A percentile compares a stretch with the other conserved stretches of the same genome.
These are phyloP conservation scores for Tranzscheliella williamsii DNA, from an alignment of 1,284 basidiomycete genomes.

Conservation along the genomic window DNA sequence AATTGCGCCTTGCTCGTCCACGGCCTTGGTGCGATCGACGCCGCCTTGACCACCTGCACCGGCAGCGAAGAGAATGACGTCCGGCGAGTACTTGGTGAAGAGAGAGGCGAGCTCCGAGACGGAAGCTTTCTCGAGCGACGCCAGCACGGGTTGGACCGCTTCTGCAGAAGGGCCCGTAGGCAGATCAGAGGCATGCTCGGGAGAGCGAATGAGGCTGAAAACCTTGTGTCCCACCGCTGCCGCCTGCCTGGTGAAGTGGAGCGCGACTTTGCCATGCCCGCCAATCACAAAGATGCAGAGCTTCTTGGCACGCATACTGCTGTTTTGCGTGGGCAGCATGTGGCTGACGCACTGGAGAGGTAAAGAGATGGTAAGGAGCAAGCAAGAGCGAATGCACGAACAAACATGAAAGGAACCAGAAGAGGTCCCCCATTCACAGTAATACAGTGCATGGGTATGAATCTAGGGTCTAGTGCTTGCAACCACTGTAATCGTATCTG, in stretches of 20 bases:
- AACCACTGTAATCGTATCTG: too few species aligned
- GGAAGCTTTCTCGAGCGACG: slow-evolving; percentile 69
- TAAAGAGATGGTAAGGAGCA: too few species aligned
- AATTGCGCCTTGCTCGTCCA: slow-evolving; percentile 73
- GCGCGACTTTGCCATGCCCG: slow-evolving; percentile 48
- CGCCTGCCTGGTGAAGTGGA: slow-evolving; percentile 41
- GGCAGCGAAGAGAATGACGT: slow-evolving; percentile 70
- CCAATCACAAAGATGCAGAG: slow-evolving; percentile 45
- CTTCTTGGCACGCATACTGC: slow-evolving; percentile 11
- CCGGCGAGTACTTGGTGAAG: slow-evolving; percentile 65
- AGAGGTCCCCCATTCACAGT: too few species aligned
- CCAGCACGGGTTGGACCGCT: slow-evolving; percentile 66
- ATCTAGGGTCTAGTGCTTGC: too few species aligned
- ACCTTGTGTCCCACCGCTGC: slow-evolving; percentile 37
- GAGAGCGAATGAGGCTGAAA: slow-evolving; percentile 42
- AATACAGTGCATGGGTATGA: too few species aligned
- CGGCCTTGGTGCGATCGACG: slow-evolving; percentile 69
- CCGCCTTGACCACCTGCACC: slow-evolving; percentile 73
- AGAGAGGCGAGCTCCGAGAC: slow-evolving; percentile 65
- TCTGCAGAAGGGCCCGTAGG: slow-evolving; percentile 17
- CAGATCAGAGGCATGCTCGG: slow-evolving; percentile 38
- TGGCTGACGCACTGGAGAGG: too few species aligned
- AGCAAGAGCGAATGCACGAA: too few species aligned
- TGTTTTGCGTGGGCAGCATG: too few species aligned
- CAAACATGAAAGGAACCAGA: too few species aligned